Percentiles rank a stretch among this genome's conserved stretches.
Conservation (phyloP, 1,284 basidiomycete genomes). For the Rhodotorula sp. region DNA sequence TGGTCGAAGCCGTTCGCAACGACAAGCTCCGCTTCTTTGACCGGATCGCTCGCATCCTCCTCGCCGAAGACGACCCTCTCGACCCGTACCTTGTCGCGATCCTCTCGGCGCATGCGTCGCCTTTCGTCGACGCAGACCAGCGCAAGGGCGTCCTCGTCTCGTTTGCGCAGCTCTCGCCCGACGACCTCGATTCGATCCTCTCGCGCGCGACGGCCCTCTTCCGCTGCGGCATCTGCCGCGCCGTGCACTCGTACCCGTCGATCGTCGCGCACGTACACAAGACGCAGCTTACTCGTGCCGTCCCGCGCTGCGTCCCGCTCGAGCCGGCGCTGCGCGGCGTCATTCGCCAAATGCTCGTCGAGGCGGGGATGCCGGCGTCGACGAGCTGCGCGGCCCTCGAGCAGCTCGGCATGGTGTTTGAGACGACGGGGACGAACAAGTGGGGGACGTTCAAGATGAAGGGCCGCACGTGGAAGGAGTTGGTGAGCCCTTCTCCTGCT, state of each 20-base stretch:
- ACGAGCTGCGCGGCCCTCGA: not conserved
- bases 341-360: no score
- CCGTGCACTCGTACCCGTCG: not conserved
- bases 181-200: not conserved
- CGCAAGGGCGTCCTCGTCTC: not conserved
- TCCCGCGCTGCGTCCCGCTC: not conserved
- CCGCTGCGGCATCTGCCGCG: not conserved
- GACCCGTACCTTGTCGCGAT: no score
- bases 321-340: not conserved
- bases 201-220: not conserved
- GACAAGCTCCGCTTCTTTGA: not conserved
- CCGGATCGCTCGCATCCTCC: not conserved
- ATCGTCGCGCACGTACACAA: not conserved
- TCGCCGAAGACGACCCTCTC: not conserved
- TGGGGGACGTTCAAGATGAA: not conserved
- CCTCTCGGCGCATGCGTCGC: not conserved
- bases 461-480: not conserved
- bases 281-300: not conserved
- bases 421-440: not conserved
- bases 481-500: not conserved
- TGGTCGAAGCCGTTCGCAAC: not conserved
- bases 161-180: not conserved
- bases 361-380: no score
- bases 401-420: not conserved
- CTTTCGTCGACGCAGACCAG: not conserved